phyloP scores from a whole-genome alignment of 768 basidiomycete genomes.

The Daedaleopsis nitida region DNA sequence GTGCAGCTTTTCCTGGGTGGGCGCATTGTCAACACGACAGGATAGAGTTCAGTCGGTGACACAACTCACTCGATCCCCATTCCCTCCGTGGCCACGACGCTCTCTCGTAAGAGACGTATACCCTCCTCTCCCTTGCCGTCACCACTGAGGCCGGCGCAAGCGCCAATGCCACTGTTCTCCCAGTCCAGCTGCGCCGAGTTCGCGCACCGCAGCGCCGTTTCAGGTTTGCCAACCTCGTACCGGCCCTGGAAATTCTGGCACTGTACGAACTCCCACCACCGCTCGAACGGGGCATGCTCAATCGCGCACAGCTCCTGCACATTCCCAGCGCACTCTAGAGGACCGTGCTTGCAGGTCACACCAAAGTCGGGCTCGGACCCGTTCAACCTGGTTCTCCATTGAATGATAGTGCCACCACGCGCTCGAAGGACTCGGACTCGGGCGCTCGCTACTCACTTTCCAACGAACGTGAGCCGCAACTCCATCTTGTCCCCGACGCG shows the following conservation, averaged over 20 bases:
- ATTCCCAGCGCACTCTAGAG: constrained; percentile 83
- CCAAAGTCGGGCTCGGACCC: constrained; percentile 70
- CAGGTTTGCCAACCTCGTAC: constrained; percentile 63
- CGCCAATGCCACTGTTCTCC: constrained; percentile 55
- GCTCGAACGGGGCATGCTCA: constrained; percentile 52
- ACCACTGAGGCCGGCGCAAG: constrained; percentile 64
- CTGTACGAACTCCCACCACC: constrained; percentile 83
- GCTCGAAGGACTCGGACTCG: not conserved
- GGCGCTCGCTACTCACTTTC: constrained; percentile 51
- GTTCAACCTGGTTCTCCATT: constrained; percentile 49
- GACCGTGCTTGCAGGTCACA: constrained; percentile 81
- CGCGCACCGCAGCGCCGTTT: constrained; percentile 69
- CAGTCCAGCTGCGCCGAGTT: constrained; percentile 66
- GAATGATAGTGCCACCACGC: not conserved
- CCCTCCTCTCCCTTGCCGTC: constrained; percentile 68
- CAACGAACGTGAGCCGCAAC: constrained; percentile 72
- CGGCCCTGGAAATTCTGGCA: constrained; percentile 77
- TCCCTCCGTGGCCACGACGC: constrained; percentile 44
- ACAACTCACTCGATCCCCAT: constrained; percentile 58
- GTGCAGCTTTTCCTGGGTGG: constrained; percentile 80
- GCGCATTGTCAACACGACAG: constrained; percentile 2
- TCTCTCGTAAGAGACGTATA: constrained; percentile 61
- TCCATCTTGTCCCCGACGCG: constrained; percentile 66
- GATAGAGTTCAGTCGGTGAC: not conserved
- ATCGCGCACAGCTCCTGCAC: constrained; percentile 84